Evolutionary conservation across 2,329 filamentous ascomycete genomes (phyloP).

Genomic region (Chaetomium sp.): DNA sequence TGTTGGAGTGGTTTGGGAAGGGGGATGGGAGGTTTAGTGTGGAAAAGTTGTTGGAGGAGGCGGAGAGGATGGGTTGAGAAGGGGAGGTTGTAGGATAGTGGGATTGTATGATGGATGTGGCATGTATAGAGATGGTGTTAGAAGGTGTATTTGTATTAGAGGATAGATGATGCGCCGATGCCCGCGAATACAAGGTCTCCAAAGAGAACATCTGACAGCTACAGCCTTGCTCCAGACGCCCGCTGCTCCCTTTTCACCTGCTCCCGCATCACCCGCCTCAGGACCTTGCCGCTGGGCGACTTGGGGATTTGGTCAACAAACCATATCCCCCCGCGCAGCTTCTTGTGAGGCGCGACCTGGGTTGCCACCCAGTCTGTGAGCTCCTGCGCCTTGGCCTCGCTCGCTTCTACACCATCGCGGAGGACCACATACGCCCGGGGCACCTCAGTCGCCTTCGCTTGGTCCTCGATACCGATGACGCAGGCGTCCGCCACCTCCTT

Average conservation of each 20-base stretch:
- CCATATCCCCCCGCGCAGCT: constrained; percentile 68
- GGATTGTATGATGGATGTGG: neutral
- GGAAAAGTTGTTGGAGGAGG: constrained; percentile 83
- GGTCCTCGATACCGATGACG: constrained; percentile 64
- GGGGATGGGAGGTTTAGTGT: constrained; percentile 81
- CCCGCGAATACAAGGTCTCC: neutral
- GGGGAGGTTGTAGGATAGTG: neutral
- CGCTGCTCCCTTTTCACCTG: constrained; percentile 44
- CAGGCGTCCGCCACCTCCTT: constrained; percentile 58
- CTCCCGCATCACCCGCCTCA: constrained; percentile 49
- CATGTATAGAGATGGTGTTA: neutral
- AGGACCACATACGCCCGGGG: constrained; percentile 67
- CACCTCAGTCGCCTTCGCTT: constrained; percentile 65
- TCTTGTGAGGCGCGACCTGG: constrained; percentile 58
- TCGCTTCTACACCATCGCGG: constrained; percentile 42
- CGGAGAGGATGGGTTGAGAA: constrained; percentile 71
- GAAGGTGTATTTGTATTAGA: neutral
- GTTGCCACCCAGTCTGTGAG: constrained; percentile 43
- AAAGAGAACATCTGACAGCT: neutral
- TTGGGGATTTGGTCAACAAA: constrained; percentile 73
- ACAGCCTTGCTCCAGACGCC: constrained; percentile 46
- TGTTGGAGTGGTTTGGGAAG: constrained; percentile 79
- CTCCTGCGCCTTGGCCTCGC: constrained; percentile 44
- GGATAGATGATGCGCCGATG: constrained; percentile 9
- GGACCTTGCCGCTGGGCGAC: constrained; percentile 59